phyloP scores from a whole-genome alignment of 148 eudicot genomes.

The Chenopodium album region DNA sequence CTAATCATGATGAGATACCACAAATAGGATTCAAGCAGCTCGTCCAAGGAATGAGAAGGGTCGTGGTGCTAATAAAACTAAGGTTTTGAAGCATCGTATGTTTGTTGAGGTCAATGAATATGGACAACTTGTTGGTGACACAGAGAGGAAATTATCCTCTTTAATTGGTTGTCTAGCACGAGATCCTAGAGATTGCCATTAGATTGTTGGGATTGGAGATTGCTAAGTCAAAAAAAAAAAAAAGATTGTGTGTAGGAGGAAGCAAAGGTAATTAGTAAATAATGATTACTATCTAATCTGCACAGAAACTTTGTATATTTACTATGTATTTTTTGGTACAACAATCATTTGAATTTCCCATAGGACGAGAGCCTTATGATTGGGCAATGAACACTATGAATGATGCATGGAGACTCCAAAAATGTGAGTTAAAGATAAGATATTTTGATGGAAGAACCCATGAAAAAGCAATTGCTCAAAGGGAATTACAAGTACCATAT shows the following conservation, averaged over 20 bases:
- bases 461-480: background rate
- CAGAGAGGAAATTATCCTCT: background rate
- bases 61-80: too few relatives aligned
- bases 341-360: background rate
- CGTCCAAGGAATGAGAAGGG: too few relatives aligned
- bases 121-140: background rate
- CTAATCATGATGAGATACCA: too few relatives aligned
- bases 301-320: too few relatives aligned
- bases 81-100: too few relatives aligned
- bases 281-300: too few relatives aligned
- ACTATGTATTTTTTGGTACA: background rate
- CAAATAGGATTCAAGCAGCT: too few relatives aligned
- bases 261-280: background rate
- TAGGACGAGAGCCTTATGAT: conserved; percentile 4
- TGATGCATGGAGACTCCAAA: background rate
- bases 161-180: conserved; percentile 6
- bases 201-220: conserved; percentile 5
- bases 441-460: conserved; percentile 16
- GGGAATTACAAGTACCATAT: background rate
- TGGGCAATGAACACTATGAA: conserved; percentile 5
- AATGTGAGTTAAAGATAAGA: background rate
- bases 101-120: background rate
- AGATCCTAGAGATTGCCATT: conserved; percentile 14
- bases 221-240: background rate
- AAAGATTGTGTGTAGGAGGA: conserved; percentile 9